phyloP scores from a whole-genome alignment of 2,329 filamentous ascomycete genomes.

The Alternaria incomplexa region DNA sequence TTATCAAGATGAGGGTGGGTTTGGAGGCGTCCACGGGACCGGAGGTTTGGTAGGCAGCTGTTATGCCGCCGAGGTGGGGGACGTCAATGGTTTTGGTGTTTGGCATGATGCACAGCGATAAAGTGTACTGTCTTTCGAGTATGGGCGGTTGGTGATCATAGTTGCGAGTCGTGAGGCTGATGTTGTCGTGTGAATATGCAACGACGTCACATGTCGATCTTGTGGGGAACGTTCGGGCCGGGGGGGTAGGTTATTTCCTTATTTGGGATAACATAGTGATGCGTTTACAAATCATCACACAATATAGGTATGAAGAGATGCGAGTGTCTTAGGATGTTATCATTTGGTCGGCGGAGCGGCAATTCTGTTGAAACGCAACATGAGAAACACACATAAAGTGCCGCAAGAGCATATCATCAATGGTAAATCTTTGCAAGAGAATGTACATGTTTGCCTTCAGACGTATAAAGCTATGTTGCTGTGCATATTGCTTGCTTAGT shows the following conservation, averaged over 20 bases:
- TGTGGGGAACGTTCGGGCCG: background rate
- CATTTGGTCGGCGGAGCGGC: background rate
- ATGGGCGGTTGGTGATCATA: background rate
- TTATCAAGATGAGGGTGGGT: constrained; percentile 59
- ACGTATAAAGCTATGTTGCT: background rate
- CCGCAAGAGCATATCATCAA: background rate
- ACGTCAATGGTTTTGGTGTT: constrained; percentile 52
- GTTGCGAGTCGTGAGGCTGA: background rate
- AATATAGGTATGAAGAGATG: background rate
- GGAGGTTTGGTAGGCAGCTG: constrained; percentile 56
- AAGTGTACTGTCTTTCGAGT: background rate
- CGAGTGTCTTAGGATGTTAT: background rate
- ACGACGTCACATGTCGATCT: background rate
- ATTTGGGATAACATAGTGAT: background rate
- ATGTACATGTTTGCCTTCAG: background rate
- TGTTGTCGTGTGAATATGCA: background rate
- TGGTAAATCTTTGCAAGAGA: background rate
- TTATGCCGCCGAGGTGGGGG: constrained; percentile 58
- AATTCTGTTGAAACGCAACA: background rate
- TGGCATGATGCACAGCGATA: constrained; percentile 24
- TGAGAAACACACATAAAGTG: background rate
- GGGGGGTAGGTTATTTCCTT: background rate
- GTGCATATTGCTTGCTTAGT: constrained; percentile 12
- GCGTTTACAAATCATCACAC: background rate
- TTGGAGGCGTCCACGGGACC: constrained; percentile 47